Conservation (phyloP, 1,139 yeast species). For the Magnusiomyces starmeri region DNA sequence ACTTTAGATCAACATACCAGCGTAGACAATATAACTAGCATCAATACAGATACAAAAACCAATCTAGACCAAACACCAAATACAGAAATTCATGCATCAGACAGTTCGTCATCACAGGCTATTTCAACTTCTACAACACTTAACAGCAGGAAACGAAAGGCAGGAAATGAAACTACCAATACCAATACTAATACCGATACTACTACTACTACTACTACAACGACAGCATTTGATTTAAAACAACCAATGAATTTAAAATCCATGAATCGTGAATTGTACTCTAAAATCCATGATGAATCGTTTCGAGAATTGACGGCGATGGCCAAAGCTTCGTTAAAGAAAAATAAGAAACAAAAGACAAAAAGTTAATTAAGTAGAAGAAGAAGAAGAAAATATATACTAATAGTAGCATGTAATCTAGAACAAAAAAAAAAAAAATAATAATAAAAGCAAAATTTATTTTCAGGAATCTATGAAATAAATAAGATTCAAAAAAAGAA, state of each 20-base stretch:
- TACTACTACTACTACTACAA: not conserved
- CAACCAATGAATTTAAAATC: not conserved
- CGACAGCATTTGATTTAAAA: not conserved
- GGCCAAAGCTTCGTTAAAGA: constrained; percentile 20
- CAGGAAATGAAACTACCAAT: not conserved
- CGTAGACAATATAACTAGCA: constrained; percentile 20
- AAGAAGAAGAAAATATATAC: constrained; percentile 6
- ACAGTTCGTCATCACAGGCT: too few relatives aligned
- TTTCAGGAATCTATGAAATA: not conserved
- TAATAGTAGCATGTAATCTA: constrained; percentile 2
- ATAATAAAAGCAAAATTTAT: not conserved
- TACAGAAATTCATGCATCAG: too few relatives aligned
- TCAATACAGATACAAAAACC: not conserved
- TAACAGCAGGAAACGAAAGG: too few relatives aligned
- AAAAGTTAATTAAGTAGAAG: constrained; percentile 24
- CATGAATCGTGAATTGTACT: constrained; percentile 9
- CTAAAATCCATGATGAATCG: constrained; percentile 15
- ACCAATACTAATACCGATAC: not conserved
- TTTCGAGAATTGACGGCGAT: constrained; percentile 16
- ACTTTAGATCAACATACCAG: constrained; percentile 20
- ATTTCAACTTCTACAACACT: too few relatives aligned
- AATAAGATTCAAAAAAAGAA: not conserved
- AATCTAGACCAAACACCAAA: not conserved
- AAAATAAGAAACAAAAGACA: constrained; percentile 7
- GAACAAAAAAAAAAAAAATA: not conserved